Percentiles rank a stretch among this genome's conserved stretches.
Evolutionary conservation across 768 basidiomycete species (phyloP).

Genomic region (Agaricus blazei): DNA sequence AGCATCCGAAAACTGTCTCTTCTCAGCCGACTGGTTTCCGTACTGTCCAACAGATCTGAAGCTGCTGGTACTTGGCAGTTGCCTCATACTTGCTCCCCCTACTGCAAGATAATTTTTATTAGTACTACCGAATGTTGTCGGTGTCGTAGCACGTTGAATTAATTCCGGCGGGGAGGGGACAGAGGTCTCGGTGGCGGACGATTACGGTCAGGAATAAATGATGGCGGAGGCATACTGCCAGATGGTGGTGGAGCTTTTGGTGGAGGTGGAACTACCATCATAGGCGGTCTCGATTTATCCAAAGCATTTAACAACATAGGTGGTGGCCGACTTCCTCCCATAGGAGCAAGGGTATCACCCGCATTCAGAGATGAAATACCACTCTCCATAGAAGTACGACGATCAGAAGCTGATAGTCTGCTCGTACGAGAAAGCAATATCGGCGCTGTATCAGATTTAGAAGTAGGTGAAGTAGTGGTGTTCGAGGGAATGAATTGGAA

Average conservation of each 20-base stretch:
- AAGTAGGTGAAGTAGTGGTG: constrained; percentile 26
- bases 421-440: constrained; percentile 35
- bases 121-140: constrained; percentile 65
- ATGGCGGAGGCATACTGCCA: constrained; percentile 67
- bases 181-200: constrained; percentile 80
- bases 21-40: constrained; percentile 29
- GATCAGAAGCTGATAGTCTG: constrained; percentile 43
- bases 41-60: constrained; percentile 70
- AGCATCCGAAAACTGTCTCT: constrained; percentile 58
- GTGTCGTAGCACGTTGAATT: constrained; percentile 87
- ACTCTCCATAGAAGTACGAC: constrained; percentile 71
- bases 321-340: too few relatives aligned
- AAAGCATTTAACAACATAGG: constrained; percentile 42
- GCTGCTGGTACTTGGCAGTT: constrained; percentile 75
- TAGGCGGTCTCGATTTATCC: constrained; percentile 81
- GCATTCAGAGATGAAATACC: constrained; percentile 49
- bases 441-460: constrained; percentile 32
- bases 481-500: constrained; percentile 66
- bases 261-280: constrained; percentile 79
- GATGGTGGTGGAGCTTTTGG: constrained; percentile 71
- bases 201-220: constrained; percentile 70
- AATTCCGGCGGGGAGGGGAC: constrained; percentile 93
- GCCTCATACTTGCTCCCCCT: constrained; percentile 35
- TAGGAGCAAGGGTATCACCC: constrained; percentile 31
- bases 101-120: constrained; percentile 11